Evolutionary conservation across 495 filamentous ascomycete genomes (phyloP).

Genomic region (Bacidia gigantensis): DNA sequence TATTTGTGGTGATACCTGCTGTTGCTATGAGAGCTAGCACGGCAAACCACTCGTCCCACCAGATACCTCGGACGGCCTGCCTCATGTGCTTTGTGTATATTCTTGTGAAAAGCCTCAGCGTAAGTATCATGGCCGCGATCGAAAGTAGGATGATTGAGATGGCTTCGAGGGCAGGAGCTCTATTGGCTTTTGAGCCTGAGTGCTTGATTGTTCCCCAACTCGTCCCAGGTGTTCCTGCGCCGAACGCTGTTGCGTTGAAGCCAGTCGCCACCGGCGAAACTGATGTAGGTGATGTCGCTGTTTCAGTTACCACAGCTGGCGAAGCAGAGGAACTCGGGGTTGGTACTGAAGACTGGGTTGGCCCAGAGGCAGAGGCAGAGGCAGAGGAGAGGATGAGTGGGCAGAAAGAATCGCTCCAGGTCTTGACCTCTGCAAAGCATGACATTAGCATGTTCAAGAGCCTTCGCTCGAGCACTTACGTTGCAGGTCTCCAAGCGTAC

Average conservation of each 20-base stretch:
- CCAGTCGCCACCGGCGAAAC: neutral
- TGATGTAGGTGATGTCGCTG: neutral
- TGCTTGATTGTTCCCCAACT: slow-evolving; percentile 3
- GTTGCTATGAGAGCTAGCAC: slow-evolving; percentile 3
- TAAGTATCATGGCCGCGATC: slow-evolving; percentile 9
- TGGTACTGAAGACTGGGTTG: neutral
- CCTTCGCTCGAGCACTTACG: too few species aligned
- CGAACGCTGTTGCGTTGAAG: neutral
- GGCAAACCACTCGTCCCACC: slow-evolving; percentile 12
- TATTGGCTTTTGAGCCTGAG: neutral
- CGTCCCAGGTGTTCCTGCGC: slow-evolving; percentile 10
- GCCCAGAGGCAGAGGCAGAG: neutral
- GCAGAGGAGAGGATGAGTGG: slow-evolving; percentile 8
- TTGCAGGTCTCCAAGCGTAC: slow-evolving; percentile 7
- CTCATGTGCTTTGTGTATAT: slow-evolving; percentile 8
- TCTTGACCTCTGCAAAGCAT: slow-evolving; percentile 4
- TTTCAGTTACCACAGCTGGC: neutral
- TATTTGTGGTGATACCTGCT: slow-evolving; percentile 2
- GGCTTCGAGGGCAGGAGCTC: slow-evolving; percentile 13
- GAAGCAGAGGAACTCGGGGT: neutral
- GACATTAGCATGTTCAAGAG: too few species aligned
- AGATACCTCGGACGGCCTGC: slow-evolving; percentile 8
- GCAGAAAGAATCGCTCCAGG: slow-evolving; percentile 10
- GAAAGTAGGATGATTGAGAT: slow-evolving; percentile 12
- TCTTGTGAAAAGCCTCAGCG: slow-evolving; percentile 13